phyloP scores from a whole-genome alignment of 2,329 filamentous ascomycete genomes.

The Cucurbitaria berberidis region DNA sequence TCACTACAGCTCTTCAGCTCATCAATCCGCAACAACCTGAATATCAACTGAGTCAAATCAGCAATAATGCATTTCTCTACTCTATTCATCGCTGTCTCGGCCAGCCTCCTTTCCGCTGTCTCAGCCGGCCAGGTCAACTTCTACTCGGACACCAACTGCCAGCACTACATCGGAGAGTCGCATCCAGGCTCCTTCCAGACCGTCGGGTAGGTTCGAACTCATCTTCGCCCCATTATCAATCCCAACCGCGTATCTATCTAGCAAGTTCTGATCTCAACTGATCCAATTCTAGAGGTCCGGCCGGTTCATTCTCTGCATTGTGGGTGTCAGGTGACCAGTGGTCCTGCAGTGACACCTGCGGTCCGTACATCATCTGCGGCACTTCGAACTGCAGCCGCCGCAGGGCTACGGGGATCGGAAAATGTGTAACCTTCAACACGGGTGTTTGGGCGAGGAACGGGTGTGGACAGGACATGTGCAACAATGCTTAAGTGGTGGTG shows the following conservation, averaged over 20 bases:
- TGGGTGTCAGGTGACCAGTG: constrained; percentile 21
- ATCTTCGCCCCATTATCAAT: background rate
- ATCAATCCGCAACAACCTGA: background rate
- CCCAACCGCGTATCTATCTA: too few species aligned
- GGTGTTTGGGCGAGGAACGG: constrained; percentile 25
- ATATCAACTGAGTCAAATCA: background rate
- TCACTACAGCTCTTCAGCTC: background rate
- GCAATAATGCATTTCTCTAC: constrained; percentile 8
- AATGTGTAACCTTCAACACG: constrained; percentile 20
- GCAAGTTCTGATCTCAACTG: background rate
- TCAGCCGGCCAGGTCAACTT: constrained; percentile 27
- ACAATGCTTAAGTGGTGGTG: constrained; percentile 5
- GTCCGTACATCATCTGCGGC: constrained; percentile 22
- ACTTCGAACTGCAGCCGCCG: constrained; percentile 16
- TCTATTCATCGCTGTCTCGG: constrained; percentile 8
- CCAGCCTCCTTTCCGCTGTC: constrained; percentile 5
- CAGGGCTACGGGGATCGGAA: constrained; percentile 7
- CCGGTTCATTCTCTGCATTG: constrained; percentile 23
- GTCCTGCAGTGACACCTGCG: constrained; percentile 20
- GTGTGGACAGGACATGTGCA: constrained; percentile 17
- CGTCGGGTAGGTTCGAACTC: constrained; percentile 8
- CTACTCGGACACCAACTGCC: constrained; percentile 24
- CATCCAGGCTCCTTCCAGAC: constrained; percentile 12
- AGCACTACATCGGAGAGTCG: constrained; percentile 22
- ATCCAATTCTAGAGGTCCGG: constrained; percentile 17